Percentiles rank a stretch among this genome's conserved stretches.
Evolutionary conservation across 805 yeast species (phyloP).

Genomic region (Lachancea thermotolerans): DNA sequence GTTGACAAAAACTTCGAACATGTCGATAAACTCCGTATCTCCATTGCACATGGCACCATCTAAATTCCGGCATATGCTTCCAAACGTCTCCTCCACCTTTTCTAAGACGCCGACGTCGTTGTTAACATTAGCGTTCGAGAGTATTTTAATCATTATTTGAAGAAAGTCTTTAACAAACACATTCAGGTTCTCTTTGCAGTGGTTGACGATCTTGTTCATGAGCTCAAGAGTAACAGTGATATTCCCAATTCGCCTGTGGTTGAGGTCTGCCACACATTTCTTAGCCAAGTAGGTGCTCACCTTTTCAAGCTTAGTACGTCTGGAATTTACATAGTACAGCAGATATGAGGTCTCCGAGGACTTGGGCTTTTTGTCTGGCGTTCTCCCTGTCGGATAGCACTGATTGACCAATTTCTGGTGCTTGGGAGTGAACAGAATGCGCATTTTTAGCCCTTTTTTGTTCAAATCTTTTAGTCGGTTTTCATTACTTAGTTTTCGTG

Average conservation of each 20-base stretch:
- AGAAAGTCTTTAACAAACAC: slow-evolving; percentile 70
- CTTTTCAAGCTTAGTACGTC: slow-evolving; percentile 83
- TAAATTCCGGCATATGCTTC: slow-evolving; percentile 43
- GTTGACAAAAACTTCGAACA: slow-evolving; percentile 37
- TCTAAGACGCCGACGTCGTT: slow-evolving; percentile 60
- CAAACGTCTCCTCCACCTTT: slow-evolving; percentile 41
- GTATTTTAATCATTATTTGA: slow-evolving; percentile 46
- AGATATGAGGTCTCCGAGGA: slow-evolving; percentile 85
- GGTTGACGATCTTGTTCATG: slow-evolving; percentile 57
- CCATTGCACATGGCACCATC: slow-evolving; percentile 62
- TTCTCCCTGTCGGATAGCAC: slow-evolving; percentile 89
- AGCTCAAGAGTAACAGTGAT: slow-evolving; percentile 75
- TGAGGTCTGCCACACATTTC: slow-evolving; percentile 54
- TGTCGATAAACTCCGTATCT: slow-evolving; percentile 48
- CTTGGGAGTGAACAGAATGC: slow-evolving; percentile 52
- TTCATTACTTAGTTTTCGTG: background rate
- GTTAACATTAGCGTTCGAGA: slow-evolving; percentile 35
- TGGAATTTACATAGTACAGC: slow-evolving; percentile 81
- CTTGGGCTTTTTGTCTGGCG: slow-evolving; percentile 83
- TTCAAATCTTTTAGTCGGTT: background rate
- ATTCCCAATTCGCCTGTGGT: slow-evolving; percentile 65
- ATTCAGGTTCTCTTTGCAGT: slow-evolving; percentile 77
- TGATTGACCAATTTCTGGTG: slow-evolving; percentile 86
- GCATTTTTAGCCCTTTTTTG: slow-evolving; percentile 4
- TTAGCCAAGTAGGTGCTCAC: slow-evolving; percentile 64